Conservation (phyloP, 106 monocot genomes). For the Ottelia alismoides region DNA sequence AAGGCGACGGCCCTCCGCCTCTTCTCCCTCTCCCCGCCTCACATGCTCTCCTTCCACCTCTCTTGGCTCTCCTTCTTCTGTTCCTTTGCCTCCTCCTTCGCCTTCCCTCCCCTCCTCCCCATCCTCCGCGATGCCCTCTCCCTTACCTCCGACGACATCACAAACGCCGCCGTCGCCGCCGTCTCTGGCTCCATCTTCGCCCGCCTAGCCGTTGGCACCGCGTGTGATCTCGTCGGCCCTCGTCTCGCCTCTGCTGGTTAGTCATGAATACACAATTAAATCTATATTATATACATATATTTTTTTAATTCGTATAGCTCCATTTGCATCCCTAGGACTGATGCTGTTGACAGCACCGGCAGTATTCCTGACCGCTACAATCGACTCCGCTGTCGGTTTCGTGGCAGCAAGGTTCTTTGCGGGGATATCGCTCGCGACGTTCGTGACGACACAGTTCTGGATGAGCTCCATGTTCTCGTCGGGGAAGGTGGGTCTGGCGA, state of each 20-base stretch:
- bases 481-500: conserved; percentile 43
- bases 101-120: conserved; percentile 69
- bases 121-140: too few relatives aligned
- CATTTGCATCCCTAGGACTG: too few relatives aligned
- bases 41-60: too few relatives aligned
- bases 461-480: conserved; percentile 86
- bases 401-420: conserved; percentile 65
- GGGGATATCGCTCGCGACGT: conserved; percentile 64
- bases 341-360: conserved; percentile 56
- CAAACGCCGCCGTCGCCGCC: conserved; percentile 62
- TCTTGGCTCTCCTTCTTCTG: conserved; percentile 64
- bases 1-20: conserved; percentile 74
- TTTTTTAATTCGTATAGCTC: too few relatives aligned
- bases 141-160: conserved; percentile 58
- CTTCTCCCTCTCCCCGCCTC: conserved; percentile 76
- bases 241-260: conserved; percentile 55
- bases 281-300: too few relatives aligned
- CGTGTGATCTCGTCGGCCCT: conserved; percentile 70
- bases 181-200: conserved; percentile 76
- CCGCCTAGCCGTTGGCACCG: conserved; percentile 47
- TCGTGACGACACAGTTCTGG: conserved; percentile 69
- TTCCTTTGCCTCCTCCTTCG: conserved; percentile 73
- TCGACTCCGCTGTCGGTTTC: conserved; percentile 26
- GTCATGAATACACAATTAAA: too few relatives aligned
- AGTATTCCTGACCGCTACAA: conserved; percentile 41